Base-by-base conservation (phyloP, 2,329 filamentous ascomycete species). In the Diaporthe destruens region DNA sequence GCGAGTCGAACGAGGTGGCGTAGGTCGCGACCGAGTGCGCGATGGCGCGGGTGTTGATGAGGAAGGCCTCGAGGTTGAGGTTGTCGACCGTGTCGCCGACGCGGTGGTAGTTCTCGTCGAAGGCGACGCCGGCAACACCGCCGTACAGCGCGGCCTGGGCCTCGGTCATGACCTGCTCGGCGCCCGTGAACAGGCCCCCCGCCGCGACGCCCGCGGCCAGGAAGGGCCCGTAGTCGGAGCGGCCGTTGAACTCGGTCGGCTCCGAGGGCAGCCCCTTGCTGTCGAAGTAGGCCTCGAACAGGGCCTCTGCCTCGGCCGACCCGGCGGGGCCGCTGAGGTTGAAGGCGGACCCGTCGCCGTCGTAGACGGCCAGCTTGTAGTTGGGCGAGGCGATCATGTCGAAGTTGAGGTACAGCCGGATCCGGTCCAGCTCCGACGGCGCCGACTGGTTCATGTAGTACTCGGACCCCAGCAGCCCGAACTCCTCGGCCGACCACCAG, bases 201-300 rank as follows among this genome's bases (percentile, higher is more conserved):
- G 88, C 87, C 2, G 92, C 89, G 72, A 93, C 91, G 12, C 89
- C 89, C 75, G 87, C 88, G 77, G 88, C 86, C 74, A 92, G 88
- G 82, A 93, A 93, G 3, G 87, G 89, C 51, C 87, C 90, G 77
- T 93, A 93, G 79, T 93, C 92, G 25, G 66, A 69, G 25, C 66
- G 66, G 39, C 54, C 54, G 78, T 88, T 87, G 77, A 94, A 94
- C 57, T 88, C 87, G 32, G 90, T 90, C 36, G 88, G 87, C 0
- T 88, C 88, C 74, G 86, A 89, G 75, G 85, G 85, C 54, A 84
- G 79, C 20, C 83, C 86, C 66, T 86, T 82, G 55, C 79, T 79
- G 68, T 79, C 77, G 9, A 81, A 79, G 76, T 34, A 79, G 76
- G 83, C 77, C 8, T 83, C 80, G 23, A 81, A 79, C 0, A 81